Conservation (phyloP, 106 monocot genomes). For the Dendrobium catenatum region DNA sequence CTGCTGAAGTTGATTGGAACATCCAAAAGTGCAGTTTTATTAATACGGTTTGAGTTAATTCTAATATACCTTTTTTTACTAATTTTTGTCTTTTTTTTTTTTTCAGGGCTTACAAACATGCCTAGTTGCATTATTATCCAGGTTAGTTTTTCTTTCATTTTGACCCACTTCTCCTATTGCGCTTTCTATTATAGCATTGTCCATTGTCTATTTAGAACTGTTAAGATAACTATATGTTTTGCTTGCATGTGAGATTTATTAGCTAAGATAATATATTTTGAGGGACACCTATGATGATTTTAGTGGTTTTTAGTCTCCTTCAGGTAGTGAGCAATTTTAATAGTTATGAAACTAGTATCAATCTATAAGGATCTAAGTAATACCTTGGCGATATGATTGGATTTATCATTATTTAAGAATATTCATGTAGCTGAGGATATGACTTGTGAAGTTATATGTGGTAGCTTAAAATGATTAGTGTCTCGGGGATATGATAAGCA, state of each 20-base stretch:
- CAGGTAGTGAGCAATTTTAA: neutral
- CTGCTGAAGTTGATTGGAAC: neutral
- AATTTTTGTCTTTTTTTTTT: slow-evolving; percentile 9
- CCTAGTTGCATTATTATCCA: slow-evolving; percentile 27
- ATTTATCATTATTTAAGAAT: too few species aligned
- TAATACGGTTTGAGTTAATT: neutral
- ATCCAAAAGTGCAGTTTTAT: neutral
- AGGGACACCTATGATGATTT: neutral
- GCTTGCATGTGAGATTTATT: neutral
- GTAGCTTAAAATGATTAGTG: neutral
- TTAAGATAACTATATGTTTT: neutral
- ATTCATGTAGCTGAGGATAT: neutral
- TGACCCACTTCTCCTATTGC: neutral
- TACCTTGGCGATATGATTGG: neutral
- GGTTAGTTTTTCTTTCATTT: slow-evolving; percentile 20
- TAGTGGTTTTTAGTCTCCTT: neutral
- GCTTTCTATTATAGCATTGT: neutral
- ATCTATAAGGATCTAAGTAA: neutral
- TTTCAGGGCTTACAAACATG: slow-evolving; percentile 68
- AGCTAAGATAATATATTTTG: neutral
- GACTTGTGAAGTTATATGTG: neutral
- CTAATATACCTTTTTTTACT: neutral
- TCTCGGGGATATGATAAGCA: neutral
- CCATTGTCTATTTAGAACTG: neutral
- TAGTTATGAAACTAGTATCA: neutral